Percentiles rank a stretch among this genome's conserved stretches.
phyloP scores from a whole-genome alignment of 768 basidiomycete genomes.

The Boletus rufocinnamomeus region DNA sequence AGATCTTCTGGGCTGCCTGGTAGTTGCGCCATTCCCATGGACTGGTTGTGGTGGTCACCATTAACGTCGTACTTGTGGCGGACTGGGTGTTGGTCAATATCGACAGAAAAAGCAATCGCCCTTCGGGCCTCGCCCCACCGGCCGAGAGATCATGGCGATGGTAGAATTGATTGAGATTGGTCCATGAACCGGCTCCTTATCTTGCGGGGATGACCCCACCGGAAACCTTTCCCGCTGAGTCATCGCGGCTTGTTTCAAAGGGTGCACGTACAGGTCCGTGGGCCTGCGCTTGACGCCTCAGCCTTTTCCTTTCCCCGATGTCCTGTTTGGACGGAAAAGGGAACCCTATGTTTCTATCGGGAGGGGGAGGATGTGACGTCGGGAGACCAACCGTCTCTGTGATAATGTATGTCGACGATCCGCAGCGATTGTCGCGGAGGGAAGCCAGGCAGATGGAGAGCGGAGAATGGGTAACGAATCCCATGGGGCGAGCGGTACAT shows the following conservation, averaged over 20 bases:
- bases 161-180: too few species aligned
- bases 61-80: not conserved
- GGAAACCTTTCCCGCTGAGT: too few species aligned
- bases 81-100: not conserved
- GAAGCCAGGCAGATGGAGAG: not conserved
- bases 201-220: too few species aligned
- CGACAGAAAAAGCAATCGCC: conserved; percentile 18
- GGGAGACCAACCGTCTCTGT: not conserved
- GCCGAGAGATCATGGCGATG: too few species aligned
- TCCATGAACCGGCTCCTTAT: too few species aligned
- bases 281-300: too few species aligned
- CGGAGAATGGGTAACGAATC: not conserved
- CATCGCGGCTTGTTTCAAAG: too few species aligned
- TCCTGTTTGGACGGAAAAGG: not conserved
- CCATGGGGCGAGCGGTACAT: too few species aligned
- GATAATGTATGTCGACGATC: not conserved
- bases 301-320: not conserved
- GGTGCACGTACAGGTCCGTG: too few species aligned
- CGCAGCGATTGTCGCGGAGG: not conserved
- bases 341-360: not conserved
- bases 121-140: too few species aligned
- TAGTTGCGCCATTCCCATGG: conserved; percentile 30
- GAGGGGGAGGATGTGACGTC: not conserved
- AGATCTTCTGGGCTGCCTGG: conserved; percentile 37
- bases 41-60: conserved; percentile 8